These are phyloP conservation scores for Drechmeria coniospora DNA, from an alignment of 2,329 filamentous ascomycete genomes.

Conservation along the genomic window DNA sequence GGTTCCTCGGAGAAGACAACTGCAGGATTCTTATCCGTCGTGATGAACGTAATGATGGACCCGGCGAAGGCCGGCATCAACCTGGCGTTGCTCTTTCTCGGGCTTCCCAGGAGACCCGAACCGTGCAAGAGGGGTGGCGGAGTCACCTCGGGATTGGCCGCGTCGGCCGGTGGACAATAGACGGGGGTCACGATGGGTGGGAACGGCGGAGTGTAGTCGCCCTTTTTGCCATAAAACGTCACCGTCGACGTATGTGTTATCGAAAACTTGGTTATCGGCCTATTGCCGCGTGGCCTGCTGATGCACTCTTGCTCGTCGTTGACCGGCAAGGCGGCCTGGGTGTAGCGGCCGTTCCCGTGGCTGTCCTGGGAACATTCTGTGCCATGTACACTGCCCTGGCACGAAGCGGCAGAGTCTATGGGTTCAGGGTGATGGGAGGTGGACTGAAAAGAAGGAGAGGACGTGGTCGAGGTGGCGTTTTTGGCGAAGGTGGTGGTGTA, in stretches of 20 bases:
- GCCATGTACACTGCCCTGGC: background rate
- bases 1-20: slow-evolving; percentile 25
- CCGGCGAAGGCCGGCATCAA: slow-evolving; percentile 5
- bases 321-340: no score
- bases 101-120: no score
- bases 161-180: slow-evolving; percentile 16
- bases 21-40: slow-evolving; percentile 39
- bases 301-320: slow-evolving; percentile 22
- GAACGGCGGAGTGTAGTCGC: slow-evolving; percentile 31
- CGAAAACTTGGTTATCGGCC: slow-evolving; percentile 23
- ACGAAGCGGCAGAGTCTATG: no score
- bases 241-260: slow-evolving; percentile 33
- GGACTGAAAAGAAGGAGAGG: no score
- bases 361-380: background rate
- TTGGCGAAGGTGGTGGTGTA: no score
- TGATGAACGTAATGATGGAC: slow-evolving; percentile 31
- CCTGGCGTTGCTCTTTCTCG: background rate
- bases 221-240: slow-evolving; percentile 29
- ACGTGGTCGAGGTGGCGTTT: no score
- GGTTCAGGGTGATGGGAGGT: no score
- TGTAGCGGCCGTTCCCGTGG: slow-evolving; percentile 1
- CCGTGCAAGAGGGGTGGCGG: no score
- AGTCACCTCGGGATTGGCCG: background rate
- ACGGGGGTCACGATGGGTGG: slow-evolving; percentile 22
- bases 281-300: slow-evolving; percentile 8